These are phyloP conservation scores for Ramaria sp. DNA, from an alignment of 768 basidiomycete genomes.

Conservation along the genomic window DNA sequence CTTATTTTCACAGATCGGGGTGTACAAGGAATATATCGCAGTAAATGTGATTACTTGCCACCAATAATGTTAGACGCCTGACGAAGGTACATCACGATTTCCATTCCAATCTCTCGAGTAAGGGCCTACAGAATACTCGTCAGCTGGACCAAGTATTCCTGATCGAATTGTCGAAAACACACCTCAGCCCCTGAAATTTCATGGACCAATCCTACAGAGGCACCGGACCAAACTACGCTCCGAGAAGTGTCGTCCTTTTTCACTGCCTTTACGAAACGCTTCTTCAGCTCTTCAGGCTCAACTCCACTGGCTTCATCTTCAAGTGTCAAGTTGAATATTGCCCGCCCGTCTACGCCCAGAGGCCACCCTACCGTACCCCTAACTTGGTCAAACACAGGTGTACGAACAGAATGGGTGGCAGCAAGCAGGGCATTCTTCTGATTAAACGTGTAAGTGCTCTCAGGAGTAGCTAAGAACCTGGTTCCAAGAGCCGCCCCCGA, in stretches of 20 bases:
- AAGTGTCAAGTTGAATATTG: constrained; percentile 44
- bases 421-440: constrained; percentile 44
- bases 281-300: constrained; percentile 30
- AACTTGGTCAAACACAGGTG: constrained; percentile 52
- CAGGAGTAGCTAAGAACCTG: constrained; percentile 58
- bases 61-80: no score
- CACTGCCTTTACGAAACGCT: constrained; percentile 35
- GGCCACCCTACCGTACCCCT: constrained; percentile 53
- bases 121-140: no score
- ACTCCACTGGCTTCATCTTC: constrained; percentile 44
- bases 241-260: constrained; percentile 36
- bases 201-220: constrained; percentile 48
- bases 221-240: constrained; percentile 59
- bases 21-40: no score
- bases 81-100: no score
- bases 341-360: constrained; percentile 50
- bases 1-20: no score
- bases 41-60: no score
- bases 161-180: background rate
- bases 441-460: constrained; percentile 42
- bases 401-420: constrained; percentile 39
- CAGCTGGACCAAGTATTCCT: no score
- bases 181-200: constrained; percentile 26
- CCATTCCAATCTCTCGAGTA: no score
- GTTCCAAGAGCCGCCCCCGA: constrained; percentile 65